phyloP scores from a whole-genome alignment of 495 filamentous ascomycete species.

The Aspergillus sparsus region DNA sequence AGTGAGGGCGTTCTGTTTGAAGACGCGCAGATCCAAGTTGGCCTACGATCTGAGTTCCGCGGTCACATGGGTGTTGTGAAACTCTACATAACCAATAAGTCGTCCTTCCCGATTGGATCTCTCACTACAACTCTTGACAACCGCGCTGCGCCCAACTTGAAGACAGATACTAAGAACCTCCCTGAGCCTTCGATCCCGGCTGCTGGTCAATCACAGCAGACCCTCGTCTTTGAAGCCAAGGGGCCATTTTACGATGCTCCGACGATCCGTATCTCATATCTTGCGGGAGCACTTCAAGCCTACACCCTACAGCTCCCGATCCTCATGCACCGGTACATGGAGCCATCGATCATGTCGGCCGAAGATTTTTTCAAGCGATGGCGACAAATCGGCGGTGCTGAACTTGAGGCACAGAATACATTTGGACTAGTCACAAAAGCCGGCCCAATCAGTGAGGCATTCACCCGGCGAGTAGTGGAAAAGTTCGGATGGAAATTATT shows the following conservation, averaged over 20 bases:
- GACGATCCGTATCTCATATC: conserved; percentile 90
- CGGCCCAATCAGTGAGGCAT: conserved; percentile 53
- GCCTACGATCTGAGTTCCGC: conserved; percentile 90
- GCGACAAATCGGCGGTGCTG: conserved; percentile 92
- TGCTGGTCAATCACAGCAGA: conserved; percentile 83
- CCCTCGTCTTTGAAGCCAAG: conserved; percentile 87
- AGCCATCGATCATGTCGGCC: conserved; percentile 73
- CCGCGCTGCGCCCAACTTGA: conserved; percentile 65
- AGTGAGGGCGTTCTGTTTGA: conserved; percentile 90
- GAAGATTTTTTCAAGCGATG: conserved; percentile 99
- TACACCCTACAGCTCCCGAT: conserved; percentile 90
- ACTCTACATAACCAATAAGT: conserved; percentile 93
- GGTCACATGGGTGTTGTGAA: conserved; percentile 92
- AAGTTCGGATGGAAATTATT: conserved; percentile 88
- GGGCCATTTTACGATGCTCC: conserved; percentile 80
- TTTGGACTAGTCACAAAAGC: conserved; percentile 62
- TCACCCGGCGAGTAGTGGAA: conserved; percentile 66
- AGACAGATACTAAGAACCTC: conserved; percentile 80
- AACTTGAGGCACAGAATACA: conserved; percentile 83
- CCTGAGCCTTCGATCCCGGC: conserved; percentile 80
- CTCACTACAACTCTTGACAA: conserved; percentile 95
- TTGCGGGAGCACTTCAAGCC: conserved; percentile 91
- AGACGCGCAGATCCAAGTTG: conserved; percentile 91
- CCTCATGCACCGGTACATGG: conserved; percentile 93
- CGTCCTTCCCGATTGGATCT: conserved; percentile 74